Base-by-base conservation (phyloP, 768 basidiomycete genomes). In the Kwoniella dejecticola region DNA sequence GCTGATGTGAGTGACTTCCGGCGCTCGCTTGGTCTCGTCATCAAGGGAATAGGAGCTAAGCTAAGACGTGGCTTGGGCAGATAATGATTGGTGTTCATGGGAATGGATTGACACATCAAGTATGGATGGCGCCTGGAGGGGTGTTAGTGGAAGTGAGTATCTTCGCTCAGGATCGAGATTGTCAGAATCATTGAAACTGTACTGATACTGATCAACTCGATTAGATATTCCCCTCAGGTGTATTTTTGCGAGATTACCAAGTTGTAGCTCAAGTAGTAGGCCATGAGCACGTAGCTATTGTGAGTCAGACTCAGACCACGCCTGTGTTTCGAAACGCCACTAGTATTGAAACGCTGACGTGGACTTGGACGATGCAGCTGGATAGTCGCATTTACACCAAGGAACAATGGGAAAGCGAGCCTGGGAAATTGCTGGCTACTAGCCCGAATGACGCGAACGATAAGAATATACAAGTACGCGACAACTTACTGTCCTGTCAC, bases 71-170 rank as follows among this genome's bases (percentile, higher is more conserved):
- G 15, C 7, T 24, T 30, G 17, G 17, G 27, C 53, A 67, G 52
- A 56, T 74, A 27, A 24, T 69, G 17, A 60, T 74, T 24, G 72
- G 72, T 19, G 62, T 74, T 4, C 70, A 74, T 52, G 68, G 71
- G 2, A 64, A 69, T 49, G 71, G 71, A 11, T 31, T 69, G 42
- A 66, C 68, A 6, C 68, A 69, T 52, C 57, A 63, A 36, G 31
- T 69, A 45, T 69, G 68, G 68, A 60, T 65, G 27, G 41, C 55
- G 26, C 45, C 60, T 12, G 68, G 64, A 13, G 68, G 62, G 13
- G 52, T 63, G 2, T 24, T 69, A 1, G 62, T 69, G 13, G 68
- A 69, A 53, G 61, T 69, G 26, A 48, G 57, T 57, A 29, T 30
- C 5, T 47, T 52, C 27, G 49, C 27, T n/a, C n/a, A n/a, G n/a